Base-by-base conservation (phyloP, 352 stramenopile species). In the Phytophthora tubulina region DNA sequence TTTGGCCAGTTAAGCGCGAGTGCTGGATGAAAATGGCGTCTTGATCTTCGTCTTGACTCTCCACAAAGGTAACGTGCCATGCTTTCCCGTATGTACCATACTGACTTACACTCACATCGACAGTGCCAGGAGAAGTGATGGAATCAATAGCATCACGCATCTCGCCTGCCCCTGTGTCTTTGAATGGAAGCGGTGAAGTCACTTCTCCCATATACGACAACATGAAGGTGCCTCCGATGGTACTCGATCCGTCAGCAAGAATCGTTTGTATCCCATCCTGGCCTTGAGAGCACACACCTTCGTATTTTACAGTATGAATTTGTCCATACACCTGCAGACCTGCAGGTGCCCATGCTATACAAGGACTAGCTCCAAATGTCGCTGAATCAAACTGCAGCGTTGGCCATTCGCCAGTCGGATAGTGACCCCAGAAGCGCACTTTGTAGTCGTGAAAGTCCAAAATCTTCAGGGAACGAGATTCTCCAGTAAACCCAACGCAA, bases 41-140 rank as follows among this genome's bases (percentile, higher is more conserved):
- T 11, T 80, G 64, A 15, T 87, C 70, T 31, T 90, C 86, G 0
- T 88, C 72, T 59, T 62, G 51, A 3, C 88, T 65, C 32, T 80
- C 68, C 21, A 78, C 58, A 67, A 99, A 99, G 7, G 96, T 99
- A 33, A 99, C 81, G 14, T 92, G 74, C 96, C 96, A 99, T 4
- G 86, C 79, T 52, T 88, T 87, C 6, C 93, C 96, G 7, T 91
- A 81, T 6, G 78, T 63, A 1, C 87, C 84, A 30, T 91, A 91
- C 41, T 82, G 74, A 31, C 75, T 88, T 27, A 89, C 53, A 42
- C 74, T 92, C 0, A 99, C 93, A 39, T 96, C 89, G 11, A 99
- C 95, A 7, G 78, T 84, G n/a, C 89, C 87, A 15, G 64, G 45
- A 14, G 54, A 53, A 13, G 82, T 98, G 62, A 99, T 90, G 0